Evolutionary conservation across 2,329 filamentous ascomycete genomes (phyloP).

Genomic region (Ceratocystiopsis minuta): DNA sequence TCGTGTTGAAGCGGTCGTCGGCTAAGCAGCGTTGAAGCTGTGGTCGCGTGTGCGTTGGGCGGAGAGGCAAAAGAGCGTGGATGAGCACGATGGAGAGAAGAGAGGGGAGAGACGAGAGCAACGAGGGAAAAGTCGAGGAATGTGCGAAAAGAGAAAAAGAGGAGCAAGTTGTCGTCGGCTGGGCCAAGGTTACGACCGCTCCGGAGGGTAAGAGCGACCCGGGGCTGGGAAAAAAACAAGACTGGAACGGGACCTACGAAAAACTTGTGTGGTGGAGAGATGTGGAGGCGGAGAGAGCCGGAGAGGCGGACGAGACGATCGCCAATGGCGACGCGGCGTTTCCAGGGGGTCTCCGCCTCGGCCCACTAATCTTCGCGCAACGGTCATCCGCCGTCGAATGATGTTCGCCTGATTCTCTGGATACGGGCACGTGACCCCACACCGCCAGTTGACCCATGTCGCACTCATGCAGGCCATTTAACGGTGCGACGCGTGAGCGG

Average conservation of each 20-base stretch:
- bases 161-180: neutral
- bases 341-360: neutral
- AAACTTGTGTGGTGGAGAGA: constrained; percentile 4
- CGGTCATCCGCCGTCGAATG: too few species aligned
- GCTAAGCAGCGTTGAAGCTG: constrained; percentile 4
- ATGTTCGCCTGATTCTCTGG: neutral
- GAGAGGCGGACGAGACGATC: constrained; percentile 3
- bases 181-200: too few species aligned
- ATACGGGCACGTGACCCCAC: neutral
- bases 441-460: neutral
- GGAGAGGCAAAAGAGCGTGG: neutral
- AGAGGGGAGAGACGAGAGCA: neutral
- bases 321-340: constrained; percentile 7
- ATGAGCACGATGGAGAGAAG: neutral
- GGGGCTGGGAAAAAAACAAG: neutral
- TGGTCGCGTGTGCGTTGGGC: neutral
- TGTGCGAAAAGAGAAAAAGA: neutral
- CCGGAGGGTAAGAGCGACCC: too few species aligned
- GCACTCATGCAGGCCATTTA: too few species aligned
- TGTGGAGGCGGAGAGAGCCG: constrained; percentile 8
- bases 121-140: neutral
- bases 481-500: too few species aligned
- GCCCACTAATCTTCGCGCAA: too few species aligned
- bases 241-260: neutral
- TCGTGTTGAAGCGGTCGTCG: neutral